Evolutionary conservation across 306 rosid genomes (phyloP).

Genomic region (Datisca glomerata): DNA sequence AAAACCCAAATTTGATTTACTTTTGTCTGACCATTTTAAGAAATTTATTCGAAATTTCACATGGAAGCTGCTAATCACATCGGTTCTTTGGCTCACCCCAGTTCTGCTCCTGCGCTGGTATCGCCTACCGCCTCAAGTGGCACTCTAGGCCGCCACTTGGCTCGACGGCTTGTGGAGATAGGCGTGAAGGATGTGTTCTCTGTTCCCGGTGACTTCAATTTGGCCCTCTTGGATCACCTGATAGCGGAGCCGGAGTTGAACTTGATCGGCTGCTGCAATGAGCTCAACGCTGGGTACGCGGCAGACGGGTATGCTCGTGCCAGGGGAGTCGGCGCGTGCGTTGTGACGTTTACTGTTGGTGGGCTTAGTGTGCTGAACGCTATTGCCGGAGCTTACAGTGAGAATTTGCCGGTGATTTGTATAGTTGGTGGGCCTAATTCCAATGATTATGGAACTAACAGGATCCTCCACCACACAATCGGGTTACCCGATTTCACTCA

Average conservation of each 20-base stretch:
- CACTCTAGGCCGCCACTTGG: conserved; percentile 59
- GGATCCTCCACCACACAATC: conserved; percentile 80
- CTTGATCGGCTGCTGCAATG: conserved; percentile 83
- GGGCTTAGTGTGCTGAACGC: conserved; percentile 83
- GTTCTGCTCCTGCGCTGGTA: conserved; percentile 12
- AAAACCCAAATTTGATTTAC: conserved; percentile 1
- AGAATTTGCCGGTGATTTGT: conserved; percentile 71
- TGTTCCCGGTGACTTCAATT: conserved; percentile 83
- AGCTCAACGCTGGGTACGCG: conserved; percentile 82
- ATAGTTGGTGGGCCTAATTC: conserved; percentile 79
- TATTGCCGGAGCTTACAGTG: conserved; percentile 84
- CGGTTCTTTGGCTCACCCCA: conserved; percentile 15
- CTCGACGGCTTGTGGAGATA: conserved; percentile 54
- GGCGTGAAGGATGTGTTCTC: conserved; percentile 63
- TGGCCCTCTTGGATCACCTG: conserved; percentile 69
- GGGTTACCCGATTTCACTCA: conserved; percentile 70
- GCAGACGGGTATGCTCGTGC: conserved; percentile 88
- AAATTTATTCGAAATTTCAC: background rate
- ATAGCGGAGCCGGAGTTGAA: conserved; percentile 59
- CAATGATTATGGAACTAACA: conserved; percentile 69
- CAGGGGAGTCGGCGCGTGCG: conserved; percentile 75
- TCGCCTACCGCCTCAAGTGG: conserved; percentile 18
- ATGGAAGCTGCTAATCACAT: conserved; percentile 28
- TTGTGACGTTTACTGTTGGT: conserved; percentile 83
- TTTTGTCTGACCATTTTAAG: background rate